Conservation (phyloP, 2,329 filamentous ascomycete genomes). For the Botrytis medusae region DNA sequence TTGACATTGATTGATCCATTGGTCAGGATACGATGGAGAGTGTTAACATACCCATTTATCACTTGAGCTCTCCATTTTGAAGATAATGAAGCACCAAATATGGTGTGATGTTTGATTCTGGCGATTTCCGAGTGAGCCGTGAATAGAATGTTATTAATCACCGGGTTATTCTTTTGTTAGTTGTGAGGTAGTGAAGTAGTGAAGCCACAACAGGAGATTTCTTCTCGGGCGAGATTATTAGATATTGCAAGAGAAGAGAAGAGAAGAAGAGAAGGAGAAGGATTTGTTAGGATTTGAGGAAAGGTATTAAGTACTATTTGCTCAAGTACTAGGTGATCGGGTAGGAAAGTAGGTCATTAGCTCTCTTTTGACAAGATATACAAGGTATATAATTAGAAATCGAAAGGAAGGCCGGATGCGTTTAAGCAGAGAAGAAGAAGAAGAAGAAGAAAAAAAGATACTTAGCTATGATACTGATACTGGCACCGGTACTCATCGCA, state of each 20-base stretch:
- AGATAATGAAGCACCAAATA: not conserved
- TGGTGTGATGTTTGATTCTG: constrained; percentile 1
- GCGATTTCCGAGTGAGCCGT: not conserved
- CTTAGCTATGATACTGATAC: no score
- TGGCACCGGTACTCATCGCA: no score
- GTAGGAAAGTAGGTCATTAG: not conserved
- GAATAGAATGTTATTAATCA: not conserved
- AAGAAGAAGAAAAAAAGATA: not conserved
- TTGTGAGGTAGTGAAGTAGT: no score
- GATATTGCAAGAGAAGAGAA: not conserved
- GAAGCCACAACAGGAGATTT: not conserved
- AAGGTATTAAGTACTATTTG: not conserved
- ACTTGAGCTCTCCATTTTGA: constrained; percentile 17
- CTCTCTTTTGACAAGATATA: not conserved
- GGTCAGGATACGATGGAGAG: not conserved
- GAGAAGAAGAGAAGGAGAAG: not conserved
- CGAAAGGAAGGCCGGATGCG: constrained; percentile 3
- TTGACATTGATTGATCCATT: not conserved
- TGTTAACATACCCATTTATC: constrained; percentile 18
- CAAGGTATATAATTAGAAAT: not conserved
- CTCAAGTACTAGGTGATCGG: not conserved
- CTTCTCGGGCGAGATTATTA: not conserved
- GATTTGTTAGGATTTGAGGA: not conserved
- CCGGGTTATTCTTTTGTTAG: not conserved
- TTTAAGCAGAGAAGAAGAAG: not conserved